Evolutionary conservation across 768 basidiomycete genomes (phyloP).

Genomic region (Leccinum fibrillosum): DNA sequence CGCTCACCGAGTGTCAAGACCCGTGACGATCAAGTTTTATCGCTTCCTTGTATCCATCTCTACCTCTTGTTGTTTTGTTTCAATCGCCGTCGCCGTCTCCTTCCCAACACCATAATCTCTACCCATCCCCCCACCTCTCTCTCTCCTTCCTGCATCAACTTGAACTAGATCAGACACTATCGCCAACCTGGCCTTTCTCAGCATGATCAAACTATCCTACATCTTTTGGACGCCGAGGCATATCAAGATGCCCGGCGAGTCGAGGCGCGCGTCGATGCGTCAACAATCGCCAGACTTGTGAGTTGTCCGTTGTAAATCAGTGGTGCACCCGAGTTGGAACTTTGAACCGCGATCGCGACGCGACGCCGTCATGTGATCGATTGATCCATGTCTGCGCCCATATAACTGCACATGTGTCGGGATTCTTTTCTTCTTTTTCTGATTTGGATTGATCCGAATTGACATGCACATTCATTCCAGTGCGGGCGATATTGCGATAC

Average conservation of each 20-base stretch:
- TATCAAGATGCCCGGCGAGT: constrained; percentile 49
- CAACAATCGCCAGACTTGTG: constrained; percentile 27
- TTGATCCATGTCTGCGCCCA: background rate
- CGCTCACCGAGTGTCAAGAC: background rate
- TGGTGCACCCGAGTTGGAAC: background rate
- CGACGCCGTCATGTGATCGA: background rate
- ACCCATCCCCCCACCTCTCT: no score
- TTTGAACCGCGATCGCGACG: background rate
- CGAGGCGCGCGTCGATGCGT: constrained; percentile 18
- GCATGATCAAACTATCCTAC: constrained; percentile 46
- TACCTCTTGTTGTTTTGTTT: background rate
- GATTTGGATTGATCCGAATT: constrained; percentile 4
- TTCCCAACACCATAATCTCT: background rate
- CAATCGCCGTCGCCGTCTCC: background rate
- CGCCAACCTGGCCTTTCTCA: background rate
- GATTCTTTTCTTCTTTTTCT: background rate
- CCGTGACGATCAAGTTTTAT: background rate
- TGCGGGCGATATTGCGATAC: constrained; percentile 18
- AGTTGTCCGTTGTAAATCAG: background rate
- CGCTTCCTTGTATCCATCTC: background rate
- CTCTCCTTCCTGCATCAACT: background rate
- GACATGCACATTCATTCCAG: constrained; percentile 1
- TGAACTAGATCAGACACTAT: background rate
- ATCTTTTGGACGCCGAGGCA: constrained; percentile 51
- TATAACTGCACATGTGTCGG: background rate